These are phyloP conservation scores for Diospyros kaki DNA, from an alignment of 148 eudicot genomes.

Conservation along the genomic window DNA sequence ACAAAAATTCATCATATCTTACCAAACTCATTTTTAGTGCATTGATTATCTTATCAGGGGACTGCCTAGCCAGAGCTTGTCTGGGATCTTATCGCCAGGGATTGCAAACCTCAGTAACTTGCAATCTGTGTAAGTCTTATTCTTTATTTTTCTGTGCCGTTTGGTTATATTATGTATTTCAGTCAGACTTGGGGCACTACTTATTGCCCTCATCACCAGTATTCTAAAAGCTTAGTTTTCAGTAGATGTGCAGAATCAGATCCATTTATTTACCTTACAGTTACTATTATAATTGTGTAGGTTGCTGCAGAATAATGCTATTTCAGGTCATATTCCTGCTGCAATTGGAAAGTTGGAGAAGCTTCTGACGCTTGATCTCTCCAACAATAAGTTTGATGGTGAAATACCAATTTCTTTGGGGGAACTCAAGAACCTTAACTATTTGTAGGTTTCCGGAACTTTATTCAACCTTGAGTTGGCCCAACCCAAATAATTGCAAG, in stretches of 20 bases:
- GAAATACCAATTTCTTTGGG: conserved; percentile 74
- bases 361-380: conserved; percentile 87
- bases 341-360: conserved; percentile 62
- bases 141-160: not conserved
- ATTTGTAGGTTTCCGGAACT: conserved; percentile 55
- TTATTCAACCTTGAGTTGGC: not conserved
- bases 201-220: not conserved
- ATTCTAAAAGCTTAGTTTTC: not conserved
- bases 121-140: conserved; percentile 66
- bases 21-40: conserved; percentile 7
- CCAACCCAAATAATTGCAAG: not conserved
- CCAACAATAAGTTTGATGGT: conserved; percentile 57
- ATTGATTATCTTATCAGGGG: conserved; percentile 44
- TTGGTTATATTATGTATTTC: not conserved
- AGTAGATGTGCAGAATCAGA: not conserved
- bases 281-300: conserved; percentile 29
- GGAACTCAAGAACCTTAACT: conserved; percentile 54
- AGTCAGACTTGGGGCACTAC: not conserved
- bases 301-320: conserved; percentile 73
- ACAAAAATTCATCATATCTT: not conserved
- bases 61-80: conserved; percentile 74
- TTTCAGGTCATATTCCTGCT: conserved; percentile 69
- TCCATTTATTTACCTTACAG: not conserved
- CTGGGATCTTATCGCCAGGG: conserved; percentile 74
- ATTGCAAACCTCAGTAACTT: conserved; percentile 75